phyloP scores from a whole-genome alignment of 2,329 filamentous ascomycete genomes.

The Fusarium robinianum region DNA sequence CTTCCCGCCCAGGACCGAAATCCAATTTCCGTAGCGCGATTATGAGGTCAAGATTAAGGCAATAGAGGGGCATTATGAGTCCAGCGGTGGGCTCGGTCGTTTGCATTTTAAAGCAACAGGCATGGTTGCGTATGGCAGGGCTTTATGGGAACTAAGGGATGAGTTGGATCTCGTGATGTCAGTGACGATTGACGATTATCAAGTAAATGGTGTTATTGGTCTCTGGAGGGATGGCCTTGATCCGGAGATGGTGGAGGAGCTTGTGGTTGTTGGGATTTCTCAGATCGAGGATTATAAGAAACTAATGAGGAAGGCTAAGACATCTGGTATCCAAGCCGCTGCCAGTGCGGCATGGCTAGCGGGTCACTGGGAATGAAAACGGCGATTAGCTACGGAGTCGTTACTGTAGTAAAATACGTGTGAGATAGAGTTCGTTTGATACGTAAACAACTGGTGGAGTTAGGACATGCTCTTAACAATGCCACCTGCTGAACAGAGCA shows the following conservation, averaged over 20 bases:
- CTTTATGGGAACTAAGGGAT: constrained; percentile 9
- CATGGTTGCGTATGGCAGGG: constrained; percentile 8
- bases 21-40: constrained; percentile 1
- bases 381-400: too few relatives aligned
- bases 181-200: constrained; percentile 5
- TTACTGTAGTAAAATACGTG: too few relatives aligned
- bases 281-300: constrained; percentile 8
- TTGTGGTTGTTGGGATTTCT: constrained; percentile 6
- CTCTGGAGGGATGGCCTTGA: constrained; percentile 4
- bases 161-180: constrained; percentile 6
- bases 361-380: too few relatives aligned
- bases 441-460: too few relatives aligned
- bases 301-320: constrained; percentile 4
- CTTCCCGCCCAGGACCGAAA: constrained; percentile 3
- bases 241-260: constrained; percentile 2
- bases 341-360: constrained; percentile 4
- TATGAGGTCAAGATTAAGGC: constrained; percentile 3
- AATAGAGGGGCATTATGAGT: neutral
- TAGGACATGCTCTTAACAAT: too few relatives aligned
- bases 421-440: too few relatives aligned
- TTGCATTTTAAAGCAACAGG: constrained; percentile 7
- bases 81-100: constrained; percentile 1
- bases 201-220: constrained; percentile 3
- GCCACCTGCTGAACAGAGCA: too few relatives aligned
- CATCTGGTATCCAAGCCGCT: neutral